Base-by-base conservation (phyloP, 305 asterid genomes). In the Fraxinus platypoda region DNA sequence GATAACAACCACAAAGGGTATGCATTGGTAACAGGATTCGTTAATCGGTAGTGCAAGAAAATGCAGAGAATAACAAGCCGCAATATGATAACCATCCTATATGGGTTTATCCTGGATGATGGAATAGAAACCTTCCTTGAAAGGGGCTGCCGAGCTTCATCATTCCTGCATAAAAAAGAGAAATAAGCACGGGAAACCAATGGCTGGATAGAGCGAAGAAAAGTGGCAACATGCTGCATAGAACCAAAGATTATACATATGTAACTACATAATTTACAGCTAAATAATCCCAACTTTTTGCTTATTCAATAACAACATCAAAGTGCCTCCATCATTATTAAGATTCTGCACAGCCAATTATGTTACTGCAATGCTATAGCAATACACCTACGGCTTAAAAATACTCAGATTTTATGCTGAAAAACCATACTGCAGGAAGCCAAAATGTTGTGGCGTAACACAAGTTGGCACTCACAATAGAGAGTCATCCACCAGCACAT, bases 61-160 rank as follows among this genome's bases (percentile, higher is more conserved):
- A 97, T 88, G 90, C 94, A 88, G 70, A 97, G 94, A 86, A 96
- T 90, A 86, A 86, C 88, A 76, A 97, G 98, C 85, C 99, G 98
- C 87, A 97, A 87, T 77, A 94, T 91, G 74, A 94, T 97, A 85
- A 97, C 94, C 99, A 97, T 90, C 88, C 99, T 93, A 92, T 97
- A 97, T 78, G 99, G 98, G 73, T 97, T 97, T 86, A 97, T 97
- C 90, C 93, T 92, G 41, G 99, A 97, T 74, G 99, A 97, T 13
- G 99, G 96, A 85, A 97, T 78, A 64, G 99, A 94, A 84, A 97
- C 98, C 91, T 97, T 97, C 92, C 99, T 97, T 38, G 99, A 94
- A 79, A 97, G 94, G 46, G 99, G 99, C 85, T 97, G 99, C 5
- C 99, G 92, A 75, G 99, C 98, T 89, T 97, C 99, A 88, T 97